phyloP scores from a whole-genome alignment of 169 alveolate genomes.

The Plasmodium knowlesi region DNA sequence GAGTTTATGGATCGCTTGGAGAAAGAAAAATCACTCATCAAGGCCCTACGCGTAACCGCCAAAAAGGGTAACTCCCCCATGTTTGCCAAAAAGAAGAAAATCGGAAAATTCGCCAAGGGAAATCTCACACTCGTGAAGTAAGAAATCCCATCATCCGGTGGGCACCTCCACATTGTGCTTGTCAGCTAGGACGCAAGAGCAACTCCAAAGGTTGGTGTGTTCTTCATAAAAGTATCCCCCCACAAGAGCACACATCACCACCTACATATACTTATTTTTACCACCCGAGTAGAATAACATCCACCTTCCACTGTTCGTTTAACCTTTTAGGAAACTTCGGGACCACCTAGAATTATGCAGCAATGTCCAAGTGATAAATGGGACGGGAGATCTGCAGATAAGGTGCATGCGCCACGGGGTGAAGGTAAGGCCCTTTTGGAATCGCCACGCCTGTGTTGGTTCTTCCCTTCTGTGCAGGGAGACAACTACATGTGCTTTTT shows the following conservation, averaged over 20 bases:
- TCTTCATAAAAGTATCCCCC: not conserved
- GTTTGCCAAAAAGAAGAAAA: slow-evolving; percentile 7
- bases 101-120: slow-evolving; percentile 13
- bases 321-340: slow-evolving; percentile 8
- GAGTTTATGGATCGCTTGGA: not conserved
- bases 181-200: not conserved
- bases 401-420: not conserved
- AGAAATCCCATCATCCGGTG: not conserved
- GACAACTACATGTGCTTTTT: not conserved
- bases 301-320: not conserved
- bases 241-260: no score
- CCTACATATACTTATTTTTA: not conserved
- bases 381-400: not conserved
- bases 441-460: not conserved
- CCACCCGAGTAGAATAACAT: not conserved
- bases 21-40: slow-evolving; percentile 12
- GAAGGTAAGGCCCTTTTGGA: slow-evolving; percentile 9
- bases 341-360: slow-evolving; percentile 26
- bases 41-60: not conserved
- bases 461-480: not conserved
- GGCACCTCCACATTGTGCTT: not conserved
- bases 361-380: not conserved
- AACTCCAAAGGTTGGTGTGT: not conserved
- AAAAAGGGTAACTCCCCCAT: not conserved
- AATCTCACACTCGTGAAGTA: slow-evolving; percentile 22